These are phyloP conservation scores for Leccinum rimulosum DNA, from an alignment of 768 basidiomycete genomes.

Conservation along the genomic window DNA sequence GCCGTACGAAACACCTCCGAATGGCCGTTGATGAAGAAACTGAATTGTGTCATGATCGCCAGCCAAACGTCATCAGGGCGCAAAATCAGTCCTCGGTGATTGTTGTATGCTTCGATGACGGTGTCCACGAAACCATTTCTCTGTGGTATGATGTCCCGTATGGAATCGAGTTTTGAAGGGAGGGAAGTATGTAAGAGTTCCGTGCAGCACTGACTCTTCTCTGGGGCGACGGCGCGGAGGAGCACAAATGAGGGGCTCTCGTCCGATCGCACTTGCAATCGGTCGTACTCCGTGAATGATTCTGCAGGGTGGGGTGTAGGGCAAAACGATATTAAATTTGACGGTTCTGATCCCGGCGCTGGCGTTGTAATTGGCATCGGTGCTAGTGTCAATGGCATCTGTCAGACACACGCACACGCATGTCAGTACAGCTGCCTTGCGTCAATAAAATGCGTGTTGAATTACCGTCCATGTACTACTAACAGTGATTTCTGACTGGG, in stretches of 20 bases:
- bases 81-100: constrained; percentile 38
- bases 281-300: constrained; percentile 31
- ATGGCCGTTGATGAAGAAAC: constrained; percentile 39
- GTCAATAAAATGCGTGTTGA: neutral
- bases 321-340: constrained; percentile 21
- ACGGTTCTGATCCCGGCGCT: neutral
- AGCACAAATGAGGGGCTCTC: constrained; percentile 22
- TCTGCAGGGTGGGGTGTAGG: constrained; percentile 23
- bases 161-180: constrained; percentile 10
- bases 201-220: constrained; percentile 21
- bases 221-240: constrained; percentile 20
- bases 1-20: constrained; percentile 32
- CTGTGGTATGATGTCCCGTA: constrained; percentile 30
- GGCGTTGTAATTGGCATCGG: neutral
- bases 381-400: constrained; percentile 7
- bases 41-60: constrained; percentile 36
- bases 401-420: neutral
- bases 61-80: constrained; percentile 52
- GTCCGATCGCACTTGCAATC: constrained; percentile 21
- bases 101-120: constrained; percentile 34
- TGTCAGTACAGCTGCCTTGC: neutral
- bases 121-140: constrained; percentile 37
- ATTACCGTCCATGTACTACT: constrained; percentile 19
- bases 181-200: constrained; percentile 32
- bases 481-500: constrained; percentile 6